Conservation (phyloP, 1,284 basidiomycete species). For the Quambalaria eucalypti region DNA sequence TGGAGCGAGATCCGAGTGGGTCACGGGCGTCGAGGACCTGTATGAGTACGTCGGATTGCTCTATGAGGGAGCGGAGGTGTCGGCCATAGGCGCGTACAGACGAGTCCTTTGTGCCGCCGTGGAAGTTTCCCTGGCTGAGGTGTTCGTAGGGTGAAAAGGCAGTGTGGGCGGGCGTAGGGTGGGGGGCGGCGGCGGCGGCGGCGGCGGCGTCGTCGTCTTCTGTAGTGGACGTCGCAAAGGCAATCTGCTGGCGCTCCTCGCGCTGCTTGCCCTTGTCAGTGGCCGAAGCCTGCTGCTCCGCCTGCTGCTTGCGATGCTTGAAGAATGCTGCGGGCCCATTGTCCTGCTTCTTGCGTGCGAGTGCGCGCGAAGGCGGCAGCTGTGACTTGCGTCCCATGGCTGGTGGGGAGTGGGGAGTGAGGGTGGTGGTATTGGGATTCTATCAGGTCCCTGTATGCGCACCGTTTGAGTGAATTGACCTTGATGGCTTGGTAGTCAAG, state of each 20-base stretch:
- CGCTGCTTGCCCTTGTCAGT: neutral
- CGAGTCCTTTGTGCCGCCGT: conserved; percentile 27
- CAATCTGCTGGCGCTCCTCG: neutral
- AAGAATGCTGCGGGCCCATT: conserved; percentile 6
- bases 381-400: neutral
- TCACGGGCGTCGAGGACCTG: conserved; percentile 44
- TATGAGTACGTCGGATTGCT: conserved; percentile 77
- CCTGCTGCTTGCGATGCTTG: conserved; percentile 5
- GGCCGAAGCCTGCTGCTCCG: neutral
- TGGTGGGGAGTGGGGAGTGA: too few relatives aligned
- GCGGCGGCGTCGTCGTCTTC: neutral
- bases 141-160: neutral
- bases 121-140: conserved; percentile 3
- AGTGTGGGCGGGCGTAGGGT: neutral
- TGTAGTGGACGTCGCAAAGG: neutral
- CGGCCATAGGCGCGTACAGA: conserved; percentile 48
- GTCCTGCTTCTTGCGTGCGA: conserved; percentile 2
- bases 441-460: too few relatives aligned
- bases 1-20: conserved; percentile 53
- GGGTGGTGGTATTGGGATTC: too few relatives aligned
- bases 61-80: conserved; percentile 77
- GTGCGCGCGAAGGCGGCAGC: neutral
- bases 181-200: neutral
- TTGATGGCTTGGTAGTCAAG: too few relatives aligned
- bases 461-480: too few relatives aligned